phyloP scores from a whole-genome alignment of 2,329 filamentous ascomycete genomes.

The Pseudocercospora vitis region DNA sequence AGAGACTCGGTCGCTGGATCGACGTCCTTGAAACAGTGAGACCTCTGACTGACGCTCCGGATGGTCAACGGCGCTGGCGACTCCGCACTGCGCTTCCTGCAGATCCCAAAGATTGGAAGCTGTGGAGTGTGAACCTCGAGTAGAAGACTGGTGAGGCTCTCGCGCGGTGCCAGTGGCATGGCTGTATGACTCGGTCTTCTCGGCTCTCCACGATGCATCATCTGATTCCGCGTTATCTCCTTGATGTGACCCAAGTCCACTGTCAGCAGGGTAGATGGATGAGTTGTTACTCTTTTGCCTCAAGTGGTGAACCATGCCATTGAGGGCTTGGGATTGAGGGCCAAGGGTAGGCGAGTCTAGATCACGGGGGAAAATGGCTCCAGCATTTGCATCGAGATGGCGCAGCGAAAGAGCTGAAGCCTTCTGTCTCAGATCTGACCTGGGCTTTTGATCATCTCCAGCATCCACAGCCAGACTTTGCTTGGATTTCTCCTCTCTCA shows the following conservation, averaged over 20 bases:
- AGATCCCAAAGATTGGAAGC: conserved; percentile 58
- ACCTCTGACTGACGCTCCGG: conserved; percentile 25
- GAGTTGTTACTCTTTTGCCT: conserved; percentile 78
- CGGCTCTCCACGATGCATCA: conserved; percentile 25
- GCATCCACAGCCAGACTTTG: conserved; percentile 32
- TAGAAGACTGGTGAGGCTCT: conserved; percentile 11
- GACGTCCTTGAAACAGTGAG: conserved; percentile 19
- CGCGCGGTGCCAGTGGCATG: conserved; percentile 12
- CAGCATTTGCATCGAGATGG: conserved; percentile 24
- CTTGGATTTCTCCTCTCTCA: conserved; percentile 30
- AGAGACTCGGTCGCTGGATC: conserved; percentile 7
- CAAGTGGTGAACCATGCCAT: conserved; percentile 64
- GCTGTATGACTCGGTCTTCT: conserved; percentile 22
- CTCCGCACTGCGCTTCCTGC: conserved; percentile 49
- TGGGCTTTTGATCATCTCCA: conserved; percentile 25
- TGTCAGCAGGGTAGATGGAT: conserved; percentile 61
- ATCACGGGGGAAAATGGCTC: conserved; percentile 23
- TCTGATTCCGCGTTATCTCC: no score
- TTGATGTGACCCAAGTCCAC: conserved; percentile 46
- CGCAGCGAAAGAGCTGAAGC: conserved; percentile 23
- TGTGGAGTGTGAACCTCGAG: conserved; percentile 50
- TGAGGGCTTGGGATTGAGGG: conserved; percentile 64
- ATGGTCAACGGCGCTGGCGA: conserved; percentile 26
- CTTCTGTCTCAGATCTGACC: conserved; percentile 16
- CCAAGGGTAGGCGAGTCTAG: conserved; percentile 79